Evolutionary conservation across 441 rosid genomes (phyloP).

Genomic region (Rhodomyrtus psidioides): DNA sequence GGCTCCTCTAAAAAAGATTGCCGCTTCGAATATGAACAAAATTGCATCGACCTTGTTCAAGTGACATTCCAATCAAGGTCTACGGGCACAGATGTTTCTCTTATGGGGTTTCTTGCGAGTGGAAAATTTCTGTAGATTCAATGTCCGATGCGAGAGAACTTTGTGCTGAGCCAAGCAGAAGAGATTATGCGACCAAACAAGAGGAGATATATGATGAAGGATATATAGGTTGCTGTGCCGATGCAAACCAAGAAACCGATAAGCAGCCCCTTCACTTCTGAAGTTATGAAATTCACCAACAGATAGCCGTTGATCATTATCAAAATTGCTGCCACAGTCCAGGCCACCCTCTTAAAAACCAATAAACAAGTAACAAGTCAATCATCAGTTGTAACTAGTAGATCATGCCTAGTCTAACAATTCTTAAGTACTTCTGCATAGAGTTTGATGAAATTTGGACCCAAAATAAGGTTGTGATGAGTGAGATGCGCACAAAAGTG

Average conservation of each 20-base stretch:
- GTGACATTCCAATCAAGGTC: not conserved
- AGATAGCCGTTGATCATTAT: constrained; percentile 1
- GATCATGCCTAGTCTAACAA: not conserved
- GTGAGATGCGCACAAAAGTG: not conserved
- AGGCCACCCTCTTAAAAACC: not conserved
- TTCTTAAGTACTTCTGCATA: not conserved
- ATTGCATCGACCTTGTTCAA: not conserved
- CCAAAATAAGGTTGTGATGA: not conserved
- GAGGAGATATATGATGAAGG: not conserved
- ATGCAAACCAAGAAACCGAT: not conserved
- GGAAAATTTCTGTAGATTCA: not conserved
- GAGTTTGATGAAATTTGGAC: not conserved
- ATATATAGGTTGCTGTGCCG: not conserved
- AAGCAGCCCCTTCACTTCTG: not conserved
- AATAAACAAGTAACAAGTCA: not conserved
- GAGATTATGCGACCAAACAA: not conserved
- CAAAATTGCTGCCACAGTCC: not conserved
- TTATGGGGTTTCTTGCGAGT: not conserved
- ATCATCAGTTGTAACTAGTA: not conserved
- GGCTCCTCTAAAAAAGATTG: not conserved
- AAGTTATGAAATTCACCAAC: not conserved
- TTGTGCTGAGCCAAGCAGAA: not conserved
- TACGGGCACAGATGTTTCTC: not conserved
- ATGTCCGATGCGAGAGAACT: not conserved
- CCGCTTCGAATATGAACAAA: not conserved